A percentile compares a stretch with the other conserved stretches of the same genome.
These are phyloP conservation scores for Globisporangium cystogenes DNA, from an alignment of 352 stramenopile species.

Conservation along the genomic window DNA sequence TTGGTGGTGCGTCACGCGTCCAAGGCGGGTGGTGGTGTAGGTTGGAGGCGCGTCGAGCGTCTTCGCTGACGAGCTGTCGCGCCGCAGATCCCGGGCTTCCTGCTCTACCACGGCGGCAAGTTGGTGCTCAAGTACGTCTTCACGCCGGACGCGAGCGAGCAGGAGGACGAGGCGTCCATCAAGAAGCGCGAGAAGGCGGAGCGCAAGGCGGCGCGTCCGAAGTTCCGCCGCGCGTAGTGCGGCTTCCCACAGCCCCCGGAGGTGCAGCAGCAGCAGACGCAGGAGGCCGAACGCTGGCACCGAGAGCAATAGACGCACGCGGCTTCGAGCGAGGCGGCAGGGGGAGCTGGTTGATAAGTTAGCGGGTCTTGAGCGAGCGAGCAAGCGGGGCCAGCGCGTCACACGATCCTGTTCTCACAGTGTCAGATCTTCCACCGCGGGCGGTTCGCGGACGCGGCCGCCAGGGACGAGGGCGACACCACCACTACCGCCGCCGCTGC, in stretches of 20 bases:
- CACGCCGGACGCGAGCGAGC: conserved; percentile 44
- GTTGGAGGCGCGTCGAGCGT: no score
- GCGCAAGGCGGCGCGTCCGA: conserved; percentile 47
- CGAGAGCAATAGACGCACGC: background rate
- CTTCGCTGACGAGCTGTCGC: background rate
- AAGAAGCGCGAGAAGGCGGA: conserved; percentile 82
- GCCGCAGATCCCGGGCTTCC: conserved; percentile 59
- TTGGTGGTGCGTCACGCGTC: conserved; percentile 49
- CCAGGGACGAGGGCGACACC: background rate
- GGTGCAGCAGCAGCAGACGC: background rate
- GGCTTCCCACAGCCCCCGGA: background rate
- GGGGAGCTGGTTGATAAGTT: no score
- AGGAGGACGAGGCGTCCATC: conserved; percentile 43
- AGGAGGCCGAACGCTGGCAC: background rate
- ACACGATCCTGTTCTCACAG: background rate
- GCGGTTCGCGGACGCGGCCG: conserved; percentile 3
- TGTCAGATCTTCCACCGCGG: conserved; percentile 16
- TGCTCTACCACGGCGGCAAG: conserved; percentile 74
- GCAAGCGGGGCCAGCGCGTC: background rate
- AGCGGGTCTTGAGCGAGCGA: background rate
- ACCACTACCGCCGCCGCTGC: background rate
- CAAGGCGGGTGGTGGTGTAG: no score
- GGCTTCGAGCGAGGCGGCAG: background rate
- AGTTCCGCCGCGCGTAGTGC: conserved; percentile 51
- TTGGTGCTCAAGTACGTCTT: conserved; percentile 84